These are phyloP conservation scores for Candida khao-thaluensis DNA, from an alignment of 805 yeast genomes.

Conservation along the genomic window DNA sequence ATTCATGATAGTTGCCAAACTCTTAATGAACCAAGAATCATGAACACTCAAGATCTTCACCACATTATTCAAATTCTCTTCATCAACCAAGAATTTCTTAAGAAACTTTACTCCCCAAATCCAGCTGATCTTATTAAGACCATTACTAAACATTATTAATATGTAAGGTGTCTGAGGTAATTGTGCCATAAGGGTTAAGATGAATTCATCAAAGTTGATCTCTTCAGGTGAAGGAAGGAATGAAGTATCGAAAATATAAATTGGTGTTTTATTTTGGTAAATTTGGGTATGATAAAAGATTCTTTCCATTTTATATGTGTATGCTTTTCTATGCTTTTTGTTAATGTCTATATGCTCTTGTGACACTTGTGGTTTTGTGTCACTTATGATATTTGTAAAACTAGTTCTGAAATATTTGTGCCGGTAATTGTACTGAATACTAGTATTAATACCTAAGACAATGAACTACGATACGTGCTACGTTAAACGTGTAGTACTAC, in stretches of 20 bases:
- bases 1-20: slow-evolving; percentile 68
- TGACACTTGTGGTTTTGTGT: too few relatives aligned
- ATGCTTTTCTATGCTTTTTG: not conserved
- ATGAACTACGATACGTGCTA: too few relatives aligned
- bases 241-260: slow-evolving; percentile 81
- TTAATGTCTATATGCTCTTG: too few relatives aligned
- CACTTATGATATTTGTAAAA: too few relatives aligned
- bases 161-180: slow-evolving; percentile 67
- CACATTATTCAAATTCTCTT: slow-evolving; percentile 48
- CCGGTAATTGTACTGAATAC: too few relatives aligned
- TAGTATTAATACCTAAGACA: too few relatives aligned
- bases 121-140: slow-evolving; percentile 67
- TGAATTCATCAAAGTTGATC: slow-evolving; percentile 47
- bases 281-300: slow-evolving; percentile 13
- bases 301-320: slow-evolving; percentile 13
- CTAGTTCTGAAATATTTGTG: too few relatives aligned
- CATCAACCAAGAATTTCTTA: slow-evolving; percentile 51
- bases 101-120: slow-evolving; percentile 61
- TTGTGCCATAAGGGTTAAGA: slow-evolving; percentile 51
- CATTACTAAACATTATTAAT: slow-evolving; percentile 77
- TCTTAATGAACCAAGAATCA: slow-evolving; percentile 85
- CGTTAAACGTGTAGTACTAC: too few relatives aligned
- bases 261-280: slow-evolving; percentile 43
- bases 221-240: slow-evolving; percentile 63
- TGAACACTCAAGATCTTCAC: slow-evolving; percentile 76